phyloP scores from a whole-genome alignment of 2,329 filamentous ascomycete genomes.

The Aspergillus sp. region DNA sequence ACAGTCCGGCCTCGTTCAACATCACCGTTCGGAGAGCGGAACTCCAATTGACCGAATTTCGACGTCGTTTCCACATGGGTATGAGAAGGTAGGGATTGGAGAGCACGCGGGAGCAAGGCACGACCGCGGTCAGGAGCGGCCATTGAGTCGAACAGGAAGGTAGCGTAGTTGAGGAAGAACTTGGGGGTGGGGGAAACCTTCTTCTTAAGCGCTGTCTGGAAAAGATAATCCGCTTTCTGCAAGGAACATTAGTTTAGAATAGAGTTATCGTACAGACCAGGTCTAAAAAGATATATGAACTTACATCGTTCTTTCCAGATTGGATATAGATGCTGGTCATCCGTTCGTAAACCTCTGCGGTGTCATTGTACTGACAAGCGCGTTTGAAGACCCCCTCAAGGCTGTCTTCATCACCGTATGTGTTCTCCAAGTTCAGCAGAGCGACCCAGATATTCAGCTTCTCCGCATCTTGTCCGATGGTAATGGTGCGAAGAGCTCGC shows the following conservation, averaged over 20 bases:
- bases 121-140: constrained; percentile 65
- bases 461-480: constrained; percentile 80
- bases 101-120: constrained; percentile 70
- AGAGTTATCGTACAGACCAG: background rate
- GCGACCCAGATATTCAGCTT: constrained; percentile 95
- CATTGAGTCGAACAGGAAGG: constrained; percentile 73
- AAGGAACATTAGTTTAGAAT: constrained; percentile 18
- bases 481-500: constrained; percentile 83
- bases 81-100: constrained; percentile 66
- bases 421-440: constrained; percentile 85
- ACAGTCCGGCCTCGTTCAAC: constrained; percentile 88
- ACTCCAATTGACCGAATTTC: constrained; percentile 88
- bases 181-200: constrained; percentile 73
- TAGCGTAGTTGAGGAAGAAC: constrained; percentile 91
- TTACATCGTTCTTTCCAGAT: constrained; percentile 73
- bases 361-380: constrained; percentile 88
- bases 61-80: constrained; percentile 68
- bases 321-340: constrained; percentile 93
- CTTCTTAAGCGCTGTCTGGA: constrained; percentile 80
- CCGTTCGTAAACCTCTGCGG: constrained; percentile 79
- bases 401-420: constrained; percentile 74
- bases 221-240: constrained; percentile 80
- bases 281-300: constrained; percentile 18
- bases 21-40: constrained; percentile 72
- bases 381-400: constrained; percentile 82